Base-by-base conservation (phyloP, 129 eudicot genomes). In the Deinandra increscens region DNA sequence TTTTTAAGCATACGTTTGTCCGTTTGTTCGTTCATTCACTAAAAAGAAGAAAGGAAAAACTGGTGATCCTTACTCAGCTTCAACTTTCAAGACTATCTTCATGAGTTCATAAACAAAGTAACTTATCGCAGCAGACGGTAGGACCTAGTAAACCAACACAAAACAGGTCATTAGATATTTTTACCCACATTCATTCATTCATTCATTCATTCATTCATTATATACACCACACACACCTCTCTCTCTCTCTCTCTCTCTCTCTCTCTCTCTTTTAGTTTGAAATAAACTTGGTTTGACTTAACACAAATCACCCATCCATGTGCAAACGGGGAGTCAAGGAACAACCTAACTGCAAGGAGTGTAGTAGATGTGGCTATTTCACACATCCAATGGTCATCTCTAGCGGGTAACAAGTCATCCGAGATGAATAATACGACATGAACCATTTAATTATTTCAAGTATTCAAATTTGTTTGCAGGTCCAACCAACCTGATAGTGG, bases 91-190 rank as follows among this genome's bases (percentile, higher is more conserved):
- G 77, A 87, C 92, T 70, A 93, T 83, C 90, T 89, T 93, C 98
- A 93, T 93, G 75, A 84, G 89, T 84, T 93, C 98, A 74, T 89
- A 93, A 49, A 89, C 95, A 60, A 93, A 83, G 69, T 93, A 93
- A 78, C 97, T 89, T 75, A 92, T 88, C 63, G 98, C 98, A 58
- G 98, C 96, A 11, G 96, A 91, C 69, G 98, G 98, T 62, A 91
- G 78, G 53, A 91, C 98, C 98, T n/a, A n/a, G n/a, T 91, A 89
- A 33, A 62, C 13, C 39, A 51, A 9, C 49, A 78, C 59, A 68
- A 34, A 43, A 4, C 37, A 33, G 37, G 5, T 33, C 5, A 33
- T 33, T 33, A 33, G 5, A 33, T 33, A 33, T 33, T 33, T n/a
- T n/a, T n/a, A n/a, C n/a, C n/a, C n/a, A n/a, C n/a, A n/a, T n/a